These are phyloP conservation scores for Candida taoyuanica DNA, from an alignment of 805 yeast genomes.

Conservation along the genomic window DNA sequence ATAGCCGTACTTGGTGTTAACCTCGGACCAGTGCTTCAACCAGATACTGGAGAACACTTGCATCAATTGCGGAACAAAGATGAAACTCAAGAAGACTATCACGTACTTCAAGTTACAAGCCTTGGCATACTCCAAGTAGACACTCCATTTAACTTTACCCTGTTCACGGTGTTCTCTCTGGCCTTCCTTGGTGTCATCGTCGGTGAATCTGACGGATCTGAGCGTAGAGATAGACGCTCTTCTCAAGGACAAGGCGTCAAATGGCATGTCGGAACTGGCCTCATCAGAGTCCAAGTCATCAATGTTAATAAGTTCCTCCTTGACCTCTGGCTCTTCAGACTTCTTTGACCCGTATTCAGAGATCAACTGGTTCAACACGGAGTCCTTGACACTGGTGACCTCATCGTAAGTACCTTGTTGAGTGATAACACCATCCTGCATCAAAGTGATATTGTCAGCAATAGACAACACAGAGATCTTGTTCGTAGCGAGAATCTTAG, in stretches of 20 bases:
- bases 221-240: slow-evolving; percentile 60
- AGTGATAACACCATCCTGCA: slow-evolving; percentile 61
- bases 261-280: slow-evolving; percentile 27
- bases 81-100: slow-evolving; percentile 46
- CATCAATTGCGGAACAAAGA: slow-evolving; percentile 53
- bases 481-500: slow-evolving; percentile 81
- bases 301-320: slow-evolving; percentile 17
- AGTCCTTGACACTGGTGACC: slow-evolving; percentile 40
- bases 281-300: slow-evolving; percentile 22
- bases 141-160: slow-evolving; percentile 88
- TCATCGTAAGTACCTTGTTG: slow-evolving; percentile 63
- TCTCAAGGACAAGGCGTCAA: slow-evolving; percentile 42
- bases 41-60: slow-evolving; percentile 77
- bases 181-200: slow-evolving; percentile 23
- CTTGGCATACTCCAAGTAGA: slow-evolving; percentile 76
- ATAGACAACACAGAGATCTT: slow-evolving; percentile 74
- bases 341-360: slow-evolving; percentile 56
- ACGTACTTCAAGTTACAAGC: slow-evolving; percentile 80
- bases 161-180: slow-evolving; percentile 79
- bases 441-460: slow-evolving; percentile 66
- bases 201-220: slow-evolving; percentile 33
- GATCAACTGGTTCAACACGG: slow-evolving; percentile 51
- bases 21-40: slow-evolving; percentile 97
- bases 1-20: slow-evolving; percentile 59
- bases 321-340: slow-evolving; percentile 20